A percentile compares a stretch with the other conserved stretches of the same genome.
phyloP scores from a whole-genome alignment of 2,329 filamentous ascomycete species.

The Chlorencoelia australis region DNA sequence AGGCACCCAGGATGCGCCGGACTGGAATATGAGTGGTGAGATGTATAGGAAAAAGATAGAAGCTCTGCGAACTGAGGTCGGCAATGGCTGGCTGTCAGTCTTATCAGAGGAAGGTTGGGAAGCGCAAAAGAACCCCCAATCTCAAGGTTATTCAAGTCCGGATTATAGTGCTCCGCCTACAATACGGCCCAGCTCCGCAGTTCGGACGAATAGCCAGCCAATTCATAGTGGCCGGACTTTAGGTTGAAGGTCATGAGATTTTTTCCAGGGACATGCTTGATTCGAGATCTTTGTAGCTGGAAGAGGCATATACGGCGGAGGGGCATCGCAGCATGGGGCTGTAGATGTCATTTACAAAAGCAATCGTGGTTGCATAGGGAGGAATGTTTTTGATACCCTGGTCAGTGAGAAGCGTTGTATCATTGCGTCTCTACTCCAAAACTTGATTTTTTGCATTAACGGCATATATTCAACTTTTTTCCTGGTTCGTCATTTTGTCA shows the following conservation, averaged over 20 bases:
- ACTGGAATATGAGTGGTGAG: slow-evolving; percentile 63
- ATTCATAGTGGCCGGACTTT: slow-evolving; percentile 27
- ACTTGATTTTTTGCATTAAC: neutral
- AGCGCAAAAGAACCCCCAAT: slow-evolving; percentile 19
- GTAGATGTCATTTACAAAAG: neutral
- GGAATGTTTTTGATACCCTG: slow-evolving; percentile 9
- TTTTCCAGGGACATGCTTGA: neutral
- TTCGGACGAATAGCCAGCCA: slow-evolving; percentile 26
- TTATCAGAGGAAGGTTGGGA: slow-evolving; percentile 69
- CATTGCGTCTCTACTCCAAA: slow-evolving; percentile 6
- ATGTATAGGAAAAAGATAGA: slow-evolving; percentile 84
- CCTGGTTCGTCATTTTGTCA: neutral
- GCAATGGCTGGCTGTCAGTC: slow-evolving; percentile 77
- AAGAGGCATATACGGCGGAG: neutral
- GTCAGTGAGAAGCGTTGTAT: slow-evolving; percentile 6
- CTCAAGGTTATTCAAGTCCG: slow-evolving; percentile 16
- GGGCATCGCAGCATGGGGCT: neutral
- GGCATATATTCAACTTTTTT: slow-evolving; percentile 2
- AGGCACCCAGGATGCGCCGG: slow-evolving; percentile 29
- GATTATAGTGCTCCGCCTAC: slow-evolving; percentile 24
- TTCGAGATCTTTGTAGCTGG: neutral
- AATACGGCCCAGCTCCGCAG: slow-evolving; percentile 21
- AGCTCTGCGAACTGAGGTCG: slow-evolving; percentile 72
- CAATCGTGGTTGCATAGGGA: neutral
- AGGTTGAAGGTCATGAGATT: slow-evolving; percentile 17